A percentile compares a stretch with the other conserved stretches of the same genome.
Evolutionary conservation across 2,329 filamentous ascomycete genomes (phyloP).

Genomic region (Colletotrichum viniferum): DNA sequence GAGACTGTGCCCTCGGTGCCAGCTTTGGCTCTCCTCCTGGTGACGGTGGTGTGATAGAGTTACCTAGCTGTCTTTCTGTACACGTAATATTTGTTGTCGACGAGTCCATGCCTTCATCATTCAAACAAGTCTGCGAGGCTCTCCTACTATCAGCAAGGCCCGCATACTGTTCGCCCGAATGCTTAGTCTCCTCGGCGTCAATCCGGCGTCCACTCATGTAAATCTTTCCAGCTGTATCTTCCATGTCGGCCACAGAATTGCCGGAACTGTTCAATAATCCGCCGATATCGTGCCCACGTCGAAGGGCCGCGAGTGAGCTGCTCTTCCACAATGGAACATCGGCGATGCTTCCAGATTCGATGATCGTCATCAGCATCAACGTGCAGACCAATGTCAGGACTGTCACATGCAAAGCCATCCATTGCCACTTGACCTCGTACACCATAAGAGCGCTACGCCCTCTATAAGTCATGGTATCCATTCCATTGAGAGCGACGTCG

Average conservation of each 20-base stretch:
- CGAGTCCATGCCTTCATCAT: too few species aligned
- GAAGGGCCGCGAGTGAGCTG: neutral
- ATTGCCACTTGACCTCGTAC: conserved; percentile 4
- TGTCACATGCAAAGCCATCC: conserved; percentile 2
- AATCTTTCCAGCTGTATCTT: neutral
- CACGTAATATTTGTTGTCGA: too few species aligned
- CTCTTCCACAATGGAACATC: conserved; percentile 2
- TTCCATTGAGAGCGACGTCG: neutral
- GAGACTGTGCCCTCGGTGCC: too few species aligned
- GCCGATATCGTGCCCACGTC: neutral
- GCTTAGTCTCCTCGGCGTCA: neutral
- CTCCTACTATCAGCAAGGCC: rapidly evolving
- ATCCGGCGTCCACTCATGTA: neutral
- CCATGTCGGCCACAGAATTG: conserved; percentile 14
- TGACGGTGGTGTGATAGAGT: too few species aligned
- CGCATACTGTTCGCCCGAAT: rapidly evolving
- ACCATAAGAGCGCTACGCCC: neutral
- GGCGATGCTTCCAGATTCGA: neutral
- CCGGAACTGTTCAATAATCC: neutral
- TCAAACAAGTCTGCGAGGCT: too few species aligned
- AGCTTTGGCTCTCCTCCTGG: too few species aligned
- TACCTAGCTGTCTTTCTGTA: too few species aligned
- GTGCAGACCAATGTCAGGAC: neutral
- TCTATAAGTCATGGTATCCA: neutral
- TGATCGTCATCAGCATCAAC: neutral